Evolutionary conservation across 208 protist species (phyloP).

Genomic region (Endotrypanum monterogeii): DNA sequence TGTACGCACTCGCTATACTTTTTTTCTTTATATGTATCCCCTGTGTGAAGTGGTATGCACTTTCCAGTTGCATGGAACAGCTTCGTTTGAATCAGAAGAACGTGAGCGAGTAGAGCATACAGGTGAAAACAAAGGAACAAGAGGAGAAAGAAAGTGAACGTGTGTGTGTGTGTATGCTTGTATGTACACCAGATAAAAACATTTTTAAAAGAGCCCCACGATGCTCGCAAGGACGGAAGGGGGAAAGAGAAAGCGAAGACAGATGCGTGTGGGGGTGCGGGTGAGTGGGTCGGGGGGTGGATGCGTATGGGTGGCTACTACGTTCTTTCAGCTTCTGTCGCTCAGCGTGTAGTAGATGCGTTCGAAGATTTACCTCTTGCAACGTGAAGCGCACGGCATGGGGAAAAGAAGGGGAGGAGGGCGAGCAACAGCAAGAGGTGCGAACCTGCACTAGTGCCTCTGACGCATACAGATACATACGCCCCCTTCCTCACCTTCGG

Average conservation of each 20-base stretch:
- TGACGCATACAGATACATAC: background rate
- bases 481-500: background rate
- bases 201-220: too few species aligned
- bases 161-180: background rate
- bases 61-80: background rate
- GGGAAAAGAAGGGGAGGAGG: slow-evolving; percentile 4
- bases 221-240: too few species aligned
- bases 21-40: too few species aligned
- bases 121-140: too few species aligned
- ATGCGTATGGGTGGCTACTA: too few species aligned
- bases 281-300: too few species aligned
- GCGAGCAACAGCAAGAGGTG: background rate
- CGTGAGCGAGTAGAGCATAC: background rate
- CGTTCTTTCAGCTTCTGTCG: background rate
- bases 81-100: background rate
- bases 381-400: background rate
- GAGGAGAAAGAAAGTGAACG: background rate
- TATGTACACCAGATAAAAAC: too few species aligned
- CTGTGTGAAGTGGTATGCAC: background rate
- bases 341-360: background rate
- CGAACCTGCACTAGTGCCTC: background rate
- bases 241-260: too few species aligned
- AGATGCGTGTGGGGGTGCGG: too few species aligned
- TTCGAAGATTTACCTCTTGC: background rate
- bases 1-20: background rate